These are phyloP conservation scores for Trichoderma cornu-damae DNA, from an alignment of 2,329 filamentous ascomycete genomes.

Conservation along the genomic window DNA sequence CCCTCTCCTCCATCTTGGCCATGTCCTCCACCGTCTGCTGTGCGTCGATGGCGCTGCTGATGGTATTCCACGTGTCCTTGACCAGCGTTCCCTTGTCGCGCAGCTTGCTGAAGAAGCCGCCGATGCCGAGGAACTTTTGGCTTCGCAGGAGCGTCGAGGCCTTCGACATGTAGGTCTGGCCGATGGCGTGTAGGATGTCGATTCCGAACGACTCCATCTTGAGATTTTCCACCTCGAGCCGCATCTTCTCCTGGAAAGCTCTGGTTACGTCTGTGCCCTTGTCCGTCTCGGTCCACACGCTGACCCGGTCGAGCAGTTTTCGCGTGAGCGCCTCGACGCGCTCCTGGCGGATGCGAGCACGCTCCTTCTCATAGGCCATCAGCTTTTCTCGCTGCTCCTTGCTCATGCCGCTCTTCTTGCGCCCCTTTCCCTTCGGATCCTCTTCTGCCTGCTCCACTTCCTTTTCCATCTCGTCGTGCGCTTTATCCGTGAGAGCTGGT, in stretches of 20 bases:
- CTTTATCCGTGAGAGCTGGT: slow-evolving; percentile 78
- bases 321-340: slow-evolving; percentile 76
- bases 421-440: slow-evolving; percentile 49
- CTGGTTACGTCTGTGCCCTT: slow-evolving; percentile 77
- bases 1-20: slow-evolving; percentile 90
- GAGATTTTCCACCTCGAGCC: slow-evolving; percentile 90
- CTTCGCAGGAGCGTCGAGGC: slow-evolving; percentile 83
- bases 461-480: slow-evolving; percentile 62
- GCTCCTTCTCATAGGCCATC: slow-evolving; percentile 80
- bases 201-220: slow-evolving; percentile 99
- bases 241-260: slow-evolving; percentile 91
- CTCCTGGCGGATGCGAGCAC: slow-evolving; percentile 77
- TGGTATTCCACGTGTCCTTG: slow-evolving; percentile 98
- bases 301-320: slow-evolving; percentile 85
- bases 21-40: slow-evolving; percentile 99
- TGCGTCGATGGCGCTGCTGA: slow-evolving; percentile 90
- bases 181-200: slow-evolving; percentile 93
- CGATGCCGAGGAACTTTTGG: slow-evolving; percentile 94
- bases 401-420: slow-evolving; percentile 79
- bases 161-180: slow-evolving; percentile 83
- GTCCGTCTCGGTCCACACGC: slow-evolving; percentile 96
- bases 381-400: slow-evolving; percentile 94
- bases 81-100: slow-evolving; percentile 96
- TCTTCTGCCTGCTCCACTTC: slow-evolving; percentile 57
- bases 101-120: slow-evolving; percentile 87